Base-by-base conservation (phyloP, 768 basidiomycete genomes). In the Boletus tylopilopsis region DNA sequence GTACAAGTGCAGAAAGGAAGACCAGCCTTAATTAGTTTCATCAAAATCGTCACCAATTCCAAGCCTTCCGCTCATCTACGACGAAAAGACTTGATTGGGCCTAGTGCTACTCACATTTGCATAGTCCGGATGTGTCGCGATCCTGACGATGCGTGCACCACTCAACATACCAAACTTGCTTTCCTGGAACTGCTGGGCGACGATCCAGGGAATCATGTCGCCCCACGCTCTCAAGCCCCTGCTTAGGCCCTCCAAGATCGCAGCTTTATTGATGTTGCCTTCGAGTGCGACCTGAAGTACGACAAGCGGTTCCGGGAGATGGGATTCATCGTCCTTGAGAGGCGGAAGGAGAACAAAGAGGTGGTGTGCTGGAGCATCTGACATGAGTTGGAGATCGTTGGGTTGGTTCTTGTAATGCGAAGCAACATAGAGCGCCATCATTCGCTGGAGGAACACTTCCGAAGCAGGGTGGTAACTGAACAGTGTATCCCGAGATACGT, bases 351-450 rank as follows among this genome's bases (percentile, higher is more conserved):
- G 80, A 1, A 99, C 96, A 57, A 98, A 99, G 13, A 99, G 78
- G 60, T 94, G 91, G 64, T 98, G 95, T 1, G 93, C 94, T 0
- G 96, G 96, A 1, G 96, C 96, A 60, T 99, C 96, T 11, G 88
- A 90, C 68, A 98, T 81, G 44, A 99, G 79, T 67, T 98, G 95
- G n/a, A 99, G 77, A 66, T 99, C 96, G 64, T 99, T 98, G 18
- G 96, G 96, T 63, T 94, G 91, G 68, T 98, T 99, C 71, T 99
- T 99, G 75, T 99, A 99, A 66, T 99, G 96, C 43, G 87, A 89
- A 1, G 96, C 91, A 44, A 98, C 95, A 68, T 97, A 99, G 2
- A 98, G 77, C 16, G 91, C 86, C 94, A 97, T 96, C 87, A 98
- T 94, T 30, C 94, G 82, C 69, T 99, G 96, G 24, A 99, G 78